Base-by-base conservation (phyloP, 306 rosid species). In the Echinosophora koreensis region DNA sequence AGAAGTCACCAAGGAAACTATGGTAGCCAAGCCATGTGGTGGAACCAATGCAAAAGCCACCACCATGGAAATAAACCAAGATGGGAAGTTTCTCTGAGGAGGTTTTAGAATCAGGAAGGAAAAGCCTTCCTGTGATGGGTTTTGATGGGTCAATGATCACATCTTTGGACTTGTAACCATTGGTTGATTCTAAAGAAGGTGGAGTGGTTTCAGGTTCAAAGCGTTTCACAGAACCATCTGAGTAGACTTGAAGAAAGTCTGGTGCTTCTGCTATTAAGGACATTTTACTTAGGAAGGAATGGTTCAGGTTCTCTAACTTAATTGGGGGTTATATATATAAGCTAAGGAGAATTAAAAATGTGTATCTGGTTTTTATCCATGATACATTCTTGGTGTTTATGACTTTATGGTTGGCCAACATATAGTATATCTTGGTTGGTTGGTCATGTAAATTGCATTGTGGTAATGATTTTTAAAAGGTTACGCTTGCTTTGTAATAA, bases 11-110 rank as follows among this genome's bases (percentile, higher is more conserved):
- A 4, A 92, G 92, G 63, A 92, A 94, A 12, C 41, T 15, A 22
- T 94, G 90, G 91, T 90, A 92, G 58, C 98, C 97, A 60, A 85
- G 81, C 97, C 97, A 92, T 2, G 88, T 87, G 76, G 95, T 88
- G 56, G 98, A 90, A 84, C 97, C 98, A 18, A 90, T 83, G 90
- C 97, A 90, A 34, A 95, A 95, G 50, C 97, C 98, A 66, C 97
- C 97, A 34, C 97, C 98, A 30, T 95, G 97, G 79, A 89, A 95
- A 76, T 92, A 90, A 75, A 95, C 90, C 52, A 92, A 62, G 12
- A 95, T 59, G 14, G 97, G 95, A 9, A 92, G 85, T 56, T 54
- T 74, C 3, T 28, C 6, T 1, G 49, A n/a, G 38, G 69, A 32
- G 13, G 46, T 17, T 0, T 70, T 57, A 30, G 42, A 30, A 13